Evolutionary conservation across 768 basidiomycete genomes (phyloP).

Genomic region (Lanmaoa rubissima): DNA sequence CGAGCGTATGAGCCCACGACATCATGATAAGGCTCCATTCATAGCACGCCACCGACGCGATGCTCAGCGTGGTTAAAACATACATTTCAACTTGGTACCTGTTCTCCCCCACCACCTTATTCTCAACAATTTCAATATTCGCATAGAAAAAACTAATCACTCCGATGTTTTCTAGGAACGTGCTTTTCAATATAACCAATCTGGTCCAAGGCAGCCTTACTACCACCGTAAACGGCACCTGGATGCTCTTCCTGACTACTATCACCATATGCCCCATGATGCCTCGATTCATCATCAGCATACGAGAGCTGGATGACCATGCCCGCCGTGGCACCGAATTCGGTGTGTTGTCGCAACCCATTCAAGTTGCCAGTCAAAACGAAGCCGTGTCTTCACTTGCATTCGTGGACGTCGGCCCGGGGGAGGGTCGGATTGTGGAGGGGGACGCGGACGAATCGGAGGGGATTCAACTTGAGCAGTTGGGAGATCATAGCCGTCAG

Average conservation of each 20-base stretch:
- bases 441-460: not conserved
- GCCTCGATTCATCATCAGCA: slow-evolving; percentile 8
- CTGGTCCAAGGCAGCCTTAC: no score
- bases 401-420: not conserved
- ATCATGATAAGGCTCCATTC: no score
- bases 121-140: no score
- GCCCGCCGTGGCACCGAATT: not conserved
- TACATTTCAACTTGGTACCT: no score
- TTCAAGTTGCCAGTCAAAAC: no score
- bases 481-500: not conserved
- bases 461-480: not conserved
- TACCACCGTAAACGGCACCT: no score
- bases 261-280: not conserved
- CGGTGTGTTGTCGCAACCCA: not conserved
- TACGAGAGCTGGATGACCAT: not conserved
- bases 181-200: not conserved
- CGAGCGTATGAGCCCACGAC: no score
- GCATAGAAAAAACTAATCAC: no score
- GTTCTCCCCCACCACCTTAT: no score
- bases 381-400: not conserved
- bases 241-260: not conserved
- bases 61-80: not conserved
- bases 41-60: not conserved
- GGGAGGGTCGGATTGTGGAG: not conserved
- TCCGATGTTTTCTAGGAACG: not conserved